Percentiles rank a stretch among this genome's conserved stretches.
These are phyloP conservation scores for Phytophthora parvispora DNA, from an alignment of 352 stramenopile species.

Conservation along the genomic window DNA sequence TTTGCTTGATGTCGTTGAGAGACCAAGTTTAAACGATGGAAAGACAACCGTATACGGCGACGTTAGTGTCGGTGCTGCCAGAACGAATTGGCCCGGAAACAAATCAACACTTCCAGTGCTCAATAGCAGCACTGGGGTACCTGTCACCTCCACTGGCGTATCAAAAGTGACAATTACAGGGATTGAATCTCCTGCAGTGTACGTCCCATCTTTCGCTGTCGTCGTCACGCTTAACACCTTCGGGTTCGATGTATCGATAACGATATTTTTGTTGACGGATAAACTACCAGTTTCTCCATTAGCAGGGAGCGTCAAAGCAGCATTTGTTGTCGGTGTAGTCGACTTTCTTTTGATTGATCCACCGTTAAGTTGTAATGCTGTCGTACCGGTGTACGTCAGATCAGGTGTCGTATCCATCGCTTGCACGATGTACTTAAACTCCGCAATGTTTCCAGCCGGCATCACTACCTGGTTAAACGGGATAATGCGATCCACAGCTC, in stretches of 20 bases:
- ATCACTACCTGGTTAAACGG: constrained; percentile 59
- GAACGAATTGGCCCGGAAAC: constrained; percentile 60
- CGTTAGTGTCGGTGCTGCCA: constrained; percentile 37
- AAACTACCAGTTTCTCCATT: constrained; percentile 72
- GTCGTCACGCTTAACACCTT: constrained; percentile 55
- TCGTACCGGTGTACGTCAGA: constrained; percentile 65
- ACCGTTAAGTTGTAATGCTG: constrained; percentile 64
- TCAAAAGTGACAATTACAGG: constrained; percentile 69
- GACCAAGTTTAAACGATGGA: constrained; percentile 52
- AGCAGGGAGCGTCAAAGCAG: constrained; percentile 54
- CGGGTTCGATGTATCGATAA: constrained; percentile 74
- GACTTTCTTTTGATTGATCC: constrained; percentile 67
- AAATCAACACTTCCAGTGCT: constrained; percentile 63
- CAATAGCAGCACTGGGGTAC: constrained; percentile 52
- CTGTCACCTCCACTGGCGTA: constrained; percentile 66
- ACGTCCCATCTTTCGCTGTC: constrained; percentile 40
- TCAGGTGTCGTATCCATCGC: constrained; percentile 74
- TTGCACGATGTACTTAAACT: constrained; percentile 85
- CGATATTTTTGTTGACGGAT: constrained; percentile 75
- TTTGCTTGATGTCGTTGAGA: constrained; percentile 45
- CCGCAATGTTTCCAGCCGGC: constrained; percentile 43
- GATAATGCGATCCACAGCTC: constrained; percentile 67
- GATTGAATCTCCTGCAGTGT: constrained; percentile 75
- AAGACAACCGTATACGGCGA: constrained; percentile 60
- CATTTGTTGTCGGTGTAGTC: constrained; percentile 59